Evolutionary conservation across 345 rosid genomes (phyloP).

Genomic region (Eucalyptus curtisii): DNA sequence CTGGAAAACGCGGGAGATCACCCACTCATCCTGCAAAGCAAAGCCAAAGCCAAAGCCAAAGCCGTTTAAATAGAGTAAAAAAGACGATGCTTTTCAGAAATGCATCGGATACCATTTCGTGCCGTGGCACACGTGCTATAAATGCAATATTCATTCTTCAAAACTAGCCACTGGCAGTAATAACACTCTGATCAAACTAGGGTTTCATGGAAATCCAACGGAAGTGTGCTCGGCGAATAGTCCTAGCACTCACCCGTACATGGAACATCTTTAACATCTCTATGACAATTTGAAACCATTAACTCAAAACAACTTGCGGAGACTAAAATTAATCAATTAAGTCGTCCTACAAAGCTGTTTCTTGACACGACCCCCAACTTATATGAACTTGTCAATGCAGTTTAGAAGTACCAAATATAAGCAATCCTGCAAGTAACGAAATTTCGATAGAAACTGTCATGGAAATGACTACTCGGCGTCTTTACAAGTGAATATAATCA

Average conservation of each 20-base stretch:
- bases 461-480: background rate
- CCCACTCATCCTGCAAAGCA: constrained; percentile 82
- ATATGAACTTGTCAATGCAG: background rate
- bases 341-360: background rate
- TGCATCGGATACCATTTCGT: background rate
- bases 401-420: no score
- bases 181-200: background rate
- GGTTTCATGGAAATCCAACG: background rate
- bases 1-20: constrained; percentile 74
- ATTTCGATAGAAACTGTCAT: background rate
- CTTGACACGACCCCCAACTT: background rate
- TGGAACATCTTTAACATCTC: background rate
- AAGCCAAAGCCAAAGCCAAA: background rate
- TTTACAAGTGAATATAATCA: background rate
- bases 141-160: background rate
- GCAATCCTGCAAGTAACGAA: background rate
- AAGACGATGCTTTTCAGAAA: background rate
- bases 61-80: background rate
- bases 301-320: background rate
- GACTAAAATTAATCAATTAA: background rate
- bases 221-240: background rate
- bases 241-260: no score
- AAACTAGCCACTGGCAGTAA: background rate
- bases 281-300: background rate
- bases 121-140: background rate